Conservation (phyloP, 2,329 filamentous ascomycete genomes). For the Aspergillus neoniger region DNA sequence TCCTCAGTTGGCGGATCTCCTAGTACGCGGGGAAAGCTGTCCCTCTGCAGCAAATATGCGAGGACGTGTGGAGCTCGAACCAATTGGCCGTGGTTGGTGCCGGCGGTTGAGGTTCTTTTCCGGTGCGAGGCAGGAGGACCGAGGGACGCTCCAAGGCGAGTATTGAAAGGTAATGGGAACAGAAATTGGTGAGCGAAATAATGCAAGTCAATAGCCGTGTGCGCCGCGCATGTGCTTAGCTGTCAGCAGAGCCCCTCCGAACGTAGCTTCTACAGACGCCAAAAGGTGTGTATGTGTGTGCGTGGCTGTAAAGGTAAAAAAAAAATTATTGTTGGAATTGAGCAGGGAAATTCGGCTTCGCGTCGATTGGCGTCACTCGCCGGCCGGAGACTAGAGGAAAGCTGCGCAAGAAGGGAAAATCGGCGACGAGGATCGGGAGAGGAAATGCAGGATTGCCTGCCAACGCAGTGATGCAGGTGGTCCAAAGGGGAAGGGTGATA, state of each 20-base stretch:
- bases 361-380: constrained; percentile 17
- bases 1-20: constrained; percentile 34
- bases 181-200: constrained; percentile 20
- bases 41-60: constrained; percentile 30
- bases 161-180: constrained; percentile 13
- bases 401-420: constrained; percentile 19
- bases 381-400: constrained; percentile 9
- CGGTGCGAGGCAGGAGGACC: background rate
- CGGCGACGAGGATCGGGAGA: constrained; percentile 30
- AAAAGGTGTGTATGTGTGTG: background rate
- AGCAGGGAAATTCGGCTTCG: constrained; percentile 15
- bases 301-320: too few relatives aligned
- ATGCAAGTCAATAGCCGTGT: constrained; percentile 29
- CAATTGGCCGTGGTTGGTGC: constrained; percentile 31
- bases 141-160: constrained; percentile 13
- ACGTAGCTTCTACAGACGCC: constrained; percentile 11
- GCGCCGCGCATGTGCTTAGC: constrained; percentile 32
- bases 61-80: constrained; percentile 29
- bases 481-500: constrained; percentile 36
- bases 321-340: constrained; percentile 13
- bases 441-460: constrained; percentile 37
- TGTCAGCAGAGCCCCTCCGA: constrained; percentile 28
- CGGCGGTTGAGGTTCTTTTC: constrained; percentile 17
- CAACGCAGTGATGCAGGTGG: constrained; percentile 40
- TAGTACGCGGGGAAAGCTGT: constrained; percentile 39